Base-by-base conservation (phyloP, 441 rosid genomes). In the Euphorbia corollata region DNA sequence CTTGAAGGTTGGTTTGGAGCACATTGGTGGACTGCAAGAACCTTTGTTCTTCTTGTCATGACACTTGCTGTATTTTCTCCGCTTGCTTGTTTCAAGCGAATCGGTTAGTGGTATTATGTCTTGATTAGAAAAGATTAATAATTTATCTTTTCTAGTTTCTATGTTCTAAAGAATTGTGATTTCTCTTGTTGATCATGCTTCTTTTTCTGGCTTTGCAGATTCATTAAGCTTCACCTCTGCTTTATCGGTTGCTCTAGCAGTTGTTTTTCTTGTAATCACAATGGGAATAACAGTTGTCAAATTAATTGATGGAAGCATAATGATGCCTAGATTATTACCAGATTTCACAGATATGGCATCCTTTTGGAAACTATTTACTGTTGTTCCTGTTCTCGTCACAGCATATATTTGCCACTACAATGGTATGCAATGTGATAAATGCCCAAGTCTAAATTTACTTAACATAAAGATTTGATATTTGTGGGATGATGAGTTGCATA, bases 1-100 rank as follows among this genome's bases (percentile, higher is more conserved):
- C 91, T 94, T 68, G 98, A 94, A 80, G 96, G 91, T n/a, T 94
- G 99, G 99, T 94, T 94, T 41, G 99, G 99, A 70, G 84, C 75
- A 61, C 94, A 90, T 62, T 94, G 92, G 98, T 94, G 98, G 96
- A 94, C 89, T 50, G 87, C 85, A 48, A 85, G 99, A 45, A 24
- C 86, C 72, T 71, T 83, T 69, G 77, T 91, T 79, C 92, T 94
- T 66, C 78, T 85, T 43, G 68, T 91, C 68, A 82, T 85, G 20
- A 94, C 99, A 10, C 81, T 94, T 11, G 82, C 85, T 68, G 71
- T 94, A 63, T 88, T 94, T 79, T 75, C 84, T 79, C 99, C 98
- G 0, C 80, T 94, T 71, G 97, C 96, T 32, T 88, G 93, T 81
- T 86, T 94, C 60, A 91, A 90, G 75, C 84, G 98, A 71, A 89